These are phyloP conservation scores for Lactarius akahatsu DNA, from an alignment of 768 basidiomycete genomes.

Conservation along the genomic window DNA sequence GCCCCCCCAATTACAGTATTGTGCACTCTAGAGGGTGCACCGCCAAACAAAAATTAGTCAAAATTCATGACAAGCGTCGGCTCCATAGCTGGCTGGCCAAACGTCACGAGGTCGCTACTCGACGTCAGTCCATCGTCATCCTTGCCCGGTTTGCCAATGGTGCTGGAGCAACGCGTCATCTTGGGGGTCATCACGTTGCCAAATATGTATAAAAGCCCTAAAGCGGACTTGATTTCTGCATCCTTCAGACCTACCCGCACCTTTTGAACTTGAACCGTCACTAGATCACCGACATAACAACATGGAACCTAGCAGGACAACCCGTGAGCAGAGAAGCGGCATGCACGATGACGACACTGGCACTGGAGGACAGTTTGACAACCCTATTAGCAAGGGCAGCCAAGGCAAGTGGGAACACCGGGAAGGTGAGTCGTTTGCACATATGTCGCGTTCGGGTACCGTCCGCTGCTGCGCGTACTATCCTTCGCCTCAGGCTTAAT, in stretches of 20 bases:
- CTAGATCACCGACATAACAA: neutral
- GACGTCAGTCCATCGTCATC: slow-evolving; percentile 17
- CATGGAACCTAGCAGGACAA: slow-evolving; percentile 8
- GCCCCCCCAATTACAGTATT: no score
- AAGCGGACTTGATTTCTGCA: neutral
- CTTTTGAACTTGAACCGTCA: neutral
- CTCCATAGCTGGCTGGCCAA: no score
- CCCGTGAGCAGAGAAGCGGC: slow-evolving; percentile 10
- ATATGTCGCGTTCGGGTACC: neutral
- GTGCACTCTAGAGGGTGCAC: neutral
- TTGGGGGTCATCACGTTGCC: neutral
- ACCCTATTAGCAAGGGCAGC: neutral
- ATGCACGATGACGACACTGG: neutral
- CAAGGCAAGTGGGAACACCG: slow-evolving; percentile 18
- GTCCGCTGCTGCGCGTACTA: neutral
- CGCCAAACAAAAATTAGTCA: neutral
- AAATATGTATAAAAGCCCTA: slow-evolving; percentile 7
- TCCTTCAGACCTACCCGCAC: neutral
- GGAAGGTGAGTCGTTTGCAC: neutral
- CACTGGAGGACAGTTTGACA: neutral
- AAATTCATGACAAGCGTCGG: neutral
- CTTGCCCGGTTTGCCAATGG: neutral
- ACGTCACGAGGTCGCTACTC: neutral
- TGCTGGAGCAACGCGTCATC: neutral
- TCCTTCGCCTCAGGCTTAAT: neutral